Conservation (phyloP, 2,329 filamentous ascomycete genomes). For the Aureobasidium zeae region DNA sequence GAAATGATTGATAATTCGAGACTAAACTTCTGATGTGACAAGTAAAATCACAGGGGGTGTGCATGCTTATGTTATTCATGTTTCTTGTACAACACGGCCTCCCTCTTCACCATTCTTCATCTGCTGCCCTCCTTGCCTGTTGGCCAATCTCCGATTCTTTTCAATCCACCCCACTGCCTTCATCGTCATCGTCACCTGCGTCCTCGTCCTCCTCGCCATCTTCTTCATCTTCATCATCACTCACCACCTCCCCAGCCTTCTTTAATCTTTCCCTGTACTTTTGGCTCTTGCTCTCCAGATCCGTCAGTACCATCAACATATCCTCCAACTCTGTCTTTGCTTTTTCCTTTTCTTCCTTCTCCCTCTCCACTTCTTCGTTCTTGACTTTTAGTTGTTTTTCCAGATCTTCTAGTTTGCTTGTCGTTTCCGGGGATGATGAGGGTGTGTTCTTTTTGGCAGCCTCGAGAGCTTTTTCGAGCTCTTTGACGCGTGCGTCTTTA, state of each 20-base stretch:
- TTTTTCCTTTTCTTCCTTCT: slow-evolving; percentile 30
- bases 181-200: slow-evolving; percentile 23
- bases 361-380: slow-evolving; percentile 31
- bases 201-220: slow-evolving; percentile 25
- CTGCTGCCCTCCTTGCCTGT: too few species aligned
- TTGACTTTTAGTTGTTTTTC: slow-evolving; percentile 17
- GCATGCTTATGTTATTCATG: too few species aligned
- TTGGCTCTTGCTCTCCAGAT: slow-evolving; percentile 37
- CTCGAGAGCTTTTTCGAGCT: neutral
- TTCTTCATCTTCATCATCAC: slow-evolving; percentile 24
- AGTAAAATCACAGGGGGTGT: too few species aligned
- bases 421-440: neutral
- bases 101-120: too few species aligned
- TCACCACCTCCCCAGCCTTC: slow-evolving; percentile 25
- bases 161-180: too few species aligned
- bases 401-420: slow-evolving; percentile 10
- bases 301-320: slow-evolving; percentile 39
- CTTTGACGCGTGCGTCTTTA: slow-evolving; percentile 9
- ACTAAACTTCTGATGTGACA: too few species aligned
- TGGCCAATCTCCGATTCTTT: too few species aligned
- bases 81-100: too few species aligned
- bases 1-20: too few species aligned
- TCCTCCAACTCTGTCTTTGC: slow-evolving; percentile 39
- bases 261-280: slow-evolving; percentile 22
- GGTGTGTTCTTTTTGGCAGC: slow-evolving; percentile 9